Base-by-base conservation (phyloP, 2,329 filamentous ascomycete genomes). In the Xylariales sp. region DNA sequence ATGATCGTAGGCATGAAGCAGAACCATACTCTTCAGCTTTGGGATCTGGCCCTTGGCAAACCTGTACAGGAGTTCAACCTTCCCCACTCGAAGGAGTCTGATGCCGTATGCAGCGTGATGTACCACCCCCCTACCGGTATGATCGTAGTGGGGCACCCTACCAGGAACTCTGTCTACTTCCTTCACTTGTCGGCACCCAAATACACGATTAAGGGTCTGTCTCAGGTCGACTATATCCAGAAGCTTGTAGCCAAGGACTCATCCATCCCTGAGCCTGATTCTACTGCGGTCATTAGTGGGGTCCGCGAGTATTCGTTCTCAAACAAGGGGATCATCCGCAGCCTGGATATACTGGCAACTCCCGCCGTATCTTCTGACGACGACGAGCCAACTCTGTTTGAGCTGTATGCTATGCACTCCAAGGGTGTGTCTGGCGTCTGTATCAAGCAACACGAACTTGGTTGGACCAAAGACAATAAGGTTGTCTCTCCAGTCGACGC, bases 1-100 rank as follows among this genome's bases (percentile, higher is more conserved):
- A 84, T 98, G 69, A 83, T 98, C 59, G 88, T 98, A 45, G 93
- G 93, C 53, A 88, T 97, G 79, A 96, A 97, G 70, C 93, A 98
- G 63, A 98, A 98, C 64, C 93, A 98, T 67, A 94, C 91, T 40
- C 79, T 98, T 45, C 94, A 98, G 70, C 79, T 98, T 30, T 98
- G 93, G 94, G 93, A 98, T 69, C 81, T 98, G 56, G 89, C 87
- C 29, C 81, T 98, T 23, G 86, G 85, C 49, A 96, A 96, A 66
- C 88, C 90, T 20, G 93, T 98, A 25, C 91, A 98, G 61, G 93
- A 98, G 67, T 83, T 98, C 60, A 93, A 95, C 60, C 81, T 98
- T 40, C 93, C 93, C 1, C 91, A 98, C 58, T 87, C 87, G 66
- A 95, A 93, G 57, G 91, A 97, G 60, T 94, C 88, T 4, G 91